phyloP scores from a whole-genome alignment of 176 grass and related monocot species.

The Zizania latifolia region DNA sequence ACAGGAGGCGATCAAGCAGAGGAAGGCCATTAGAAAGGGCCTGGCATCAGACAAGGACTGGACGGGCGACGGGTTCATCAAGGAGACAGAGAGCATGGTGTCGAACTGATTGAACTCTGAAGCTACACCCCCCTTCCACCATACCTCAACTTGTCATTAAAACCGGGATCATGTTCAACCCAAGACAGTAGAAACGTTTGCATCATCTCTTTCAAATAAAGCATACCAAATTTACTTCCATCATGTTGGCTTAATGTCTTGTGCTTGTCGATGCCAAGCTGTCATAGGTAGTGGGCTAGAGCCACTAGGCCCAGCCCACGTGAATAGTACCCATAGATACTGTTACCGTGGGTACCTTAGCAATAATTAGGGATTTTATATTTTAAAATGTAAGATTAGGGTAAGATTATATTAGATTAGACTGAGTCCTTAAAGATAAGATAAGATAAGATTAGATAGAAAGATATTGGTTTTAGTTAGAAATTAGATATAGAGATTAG shows the following conservation, averaged over 20 bases:
- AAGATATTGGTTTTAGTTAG: too few species aligned
- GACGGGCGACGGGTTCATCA: constrained; percentile 93
- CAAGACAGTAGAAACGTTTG: constrained; percentile 16
- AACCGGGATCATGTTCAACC: not conserved
- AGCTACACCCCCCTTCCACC: not conserved
- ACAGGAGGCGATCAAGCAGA: constrained; percentile 73
- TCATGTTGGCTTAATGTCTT: not conserved
- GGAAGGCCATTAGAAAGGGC: constrained; percentile 68
- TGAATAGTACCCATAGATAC: too few species aligned
- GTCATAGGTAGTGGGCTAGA: too few species aligned
- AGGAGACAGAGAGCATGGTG: constrained; percentile 91
- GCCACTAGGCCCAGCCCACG: too few species aligned
- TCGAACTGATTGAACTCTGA: constrained; percentile 59
- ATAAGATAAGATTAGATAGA: too few species aligned
- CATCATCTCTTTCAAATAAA: constrained; percentile 36
- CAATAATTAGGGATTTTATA: too few species aligned
- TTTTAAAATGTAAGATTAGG: too few species aligned
- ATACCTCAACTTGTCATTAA: constrained; percentile 40
- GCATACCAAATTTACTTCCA: not conserved
- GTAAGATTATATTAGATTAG: too few species aligned
- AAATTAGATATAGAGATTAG: too few species aligned
- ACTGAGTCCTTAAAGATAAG: too few species aligned
- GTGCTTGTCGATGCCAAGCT: not conserved
- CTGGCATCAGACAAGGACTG: constrained; percentile 93
- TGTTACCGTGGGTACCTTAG: too few species aligned